Percentiles rank a stretch among this genome's conserved stretches.
Evolutionary conservation across 169 alveolate species (phyloP).

Genomic region (Eimeria praecox): DNA sequence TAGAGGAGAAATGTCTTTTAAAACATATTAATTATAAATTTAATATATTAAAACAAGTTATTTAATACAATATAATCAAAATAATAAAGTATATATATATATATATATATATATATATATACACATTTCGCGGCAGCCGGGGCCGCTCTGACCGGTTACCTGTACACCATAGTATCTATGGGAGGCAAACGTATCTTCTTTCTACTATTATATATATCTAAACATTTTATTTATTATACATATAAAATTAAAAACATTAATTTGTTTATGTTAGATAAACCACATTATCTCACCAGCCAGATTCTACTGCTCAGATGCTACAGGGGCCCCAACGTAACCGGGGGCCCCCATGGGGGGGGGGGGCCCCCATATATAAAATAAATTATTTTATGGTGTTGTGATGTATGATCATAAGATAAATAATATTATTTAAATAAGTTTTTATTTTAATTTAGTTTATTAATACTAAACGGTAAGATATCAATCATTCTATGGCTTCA

Average conservation of each 20-base stretch:
- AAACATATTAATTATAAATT: background rate
- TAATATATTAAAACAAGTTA: background rate
- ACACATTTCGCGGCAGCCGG: background rate
- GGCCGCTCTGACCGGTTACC: conserved; percentile 52
- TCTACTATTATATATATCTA: background rate
- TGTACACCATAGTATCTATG: background rate
- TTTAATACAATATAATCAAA: background rate
- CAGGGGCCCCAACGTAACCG: conserved; percentile 19
- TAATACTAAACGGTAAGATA: background rate
- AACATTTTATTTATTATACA: background rate
- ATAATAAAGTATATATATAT: background rate
- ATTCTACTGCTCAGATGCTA: background rate
- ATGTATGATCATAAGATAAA: background rate
- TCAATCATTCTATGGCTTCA: background rate
- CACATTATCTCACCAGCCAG: background rate
- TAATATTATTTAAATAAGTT: background rate
- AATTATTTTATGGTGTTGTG: background rate
- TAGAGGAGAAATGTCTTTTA: background rate
- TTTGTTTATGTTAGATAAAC: background rate
- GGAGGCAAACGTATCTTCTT: background rate
- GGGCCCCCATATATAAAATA: too few species aligned
- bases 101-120: too few species aligned
- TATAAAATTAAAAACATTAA: background rate
- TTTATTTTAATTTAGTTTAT: background rate
- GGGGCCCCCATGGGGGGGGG: conserved; percentile 29